Conservation (phyloP, 441 rosid genomes). For the Erodium moschatum region DNA sequence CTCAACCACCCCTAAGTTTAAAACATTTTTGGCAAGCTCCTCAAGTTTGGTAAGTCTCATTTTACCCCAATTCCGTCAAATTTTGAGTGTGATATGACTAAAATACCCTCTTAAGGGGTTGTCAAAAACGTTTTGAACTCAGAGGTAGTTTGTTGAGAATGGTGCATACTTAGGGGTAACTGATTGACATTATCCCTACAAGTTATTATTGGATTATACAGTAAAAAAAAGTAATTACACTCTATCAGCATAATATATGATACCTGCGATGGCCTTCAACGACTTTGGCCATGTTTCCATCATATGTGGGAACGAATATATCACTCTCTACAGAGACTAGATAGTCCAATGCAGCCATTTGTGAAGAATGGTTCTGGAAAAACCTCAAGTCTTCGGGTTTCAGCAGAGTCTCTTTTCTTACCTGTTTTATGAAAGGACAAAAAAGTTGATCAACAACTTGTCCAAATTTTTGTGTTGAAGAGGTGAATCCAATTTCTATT, state of each 20-base stretch:
- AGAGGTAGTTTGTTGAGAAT: no score
- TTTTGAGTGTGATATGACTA: no score
- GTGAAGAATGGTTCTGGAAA: conserved; percentile 66
- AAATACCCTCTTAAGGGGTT: no score
- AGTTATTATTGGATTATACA: no score
- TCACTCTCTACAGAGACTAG: conserved; percentile 62
- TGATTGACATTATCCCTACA: no score
- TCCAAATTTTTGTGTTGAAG: neutral
- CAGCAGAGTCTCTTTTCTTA: conserved; percentile 53
- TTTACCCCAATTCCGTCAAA: no score
- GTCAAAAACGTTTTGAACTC: no score
- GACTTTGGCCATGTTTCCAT: conserved; percentile 75
- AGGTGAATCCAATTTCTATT: neutral
- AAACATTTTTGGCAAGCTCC: no score
- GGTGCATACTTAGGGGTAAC: no score
- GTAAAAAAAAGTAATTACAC: neutral
- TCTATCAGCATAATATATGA: neutral
- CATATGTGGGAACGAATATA: conserved; percentile 60
- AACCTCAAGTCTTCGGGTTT: conserved; percentile 42
- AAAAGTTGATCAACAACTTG: neutral
- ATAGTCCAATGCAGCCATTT: conserved; percentile 76
- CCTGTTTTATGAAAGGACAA: conserved; percentile 31
- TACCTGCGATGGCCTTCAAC: conserved; percentile 82
- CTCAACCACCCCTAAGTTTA: no score
- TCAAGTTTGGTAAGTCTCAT: no score